Conservation (phyloP, 169 alveolate genomes). For the Babesia caballi region DNA sequence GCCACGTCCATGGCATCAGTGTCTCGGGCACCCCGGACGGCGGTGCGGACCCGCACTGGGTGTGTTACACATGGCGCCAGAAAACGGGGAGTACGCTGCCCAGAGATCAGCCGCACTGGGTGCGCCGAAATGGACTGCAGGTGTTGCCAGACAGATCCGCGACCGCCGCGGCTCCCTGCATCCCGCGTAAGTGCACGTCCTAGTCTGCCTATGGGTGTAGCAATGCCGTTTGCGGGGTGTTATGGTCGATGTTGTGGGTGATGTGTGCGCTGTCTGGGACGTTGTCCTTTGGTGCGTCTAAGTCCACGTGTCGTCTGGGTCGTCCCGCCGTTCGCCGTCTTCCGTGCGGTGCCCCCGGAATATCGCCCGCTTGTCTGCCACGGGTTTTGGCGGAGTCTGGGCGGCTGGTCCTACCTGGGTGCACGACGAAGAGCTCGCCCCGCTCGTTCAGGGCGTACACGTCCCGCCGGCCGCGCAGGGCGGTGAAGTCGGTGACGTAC, state of each 20-base stretch:
- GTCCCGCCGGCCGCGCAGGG: slow-evolving; percentile 31
- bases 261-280: neutral
- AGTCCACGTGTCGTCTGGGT: neutral
- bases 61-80: too few species aligned
- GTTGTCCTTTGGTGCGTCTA: neutral
- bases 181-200: too few species aligned
- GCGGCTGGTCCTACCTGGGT: slow-evolving; percentile 41
- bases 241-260: neutral
- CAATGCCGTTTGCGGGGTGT: too few species aligned
- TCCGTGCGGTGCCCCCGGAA: neutral
- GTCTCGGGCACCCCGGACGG: too few species aligned
- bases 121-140: too few species aligned
- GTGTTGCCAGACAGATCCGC: too few species aligned
- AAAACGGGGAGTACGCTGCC: too few species aligned
- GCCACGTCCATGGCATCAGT: too few species aligned
- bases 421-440: slow-evolving; percentile 54
- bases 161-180: too few species aligned
- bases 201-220: too few species aligned
- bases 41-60: too few species aligned
- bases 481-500: slow-evolving; percentile 45
- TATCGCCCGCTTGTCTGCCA: neutral
- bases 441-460: slow-evolving; percentile 34
- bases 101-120: too few species aligned
- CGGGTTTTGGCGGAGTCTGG: neutral
- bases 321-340: neutral